Evolutionary conservation across 2,329 filamentous ascomycete species (phyloP), one percentile per base, ranked within the genome.

Genomic region (Aciculosporium take): DNA sequence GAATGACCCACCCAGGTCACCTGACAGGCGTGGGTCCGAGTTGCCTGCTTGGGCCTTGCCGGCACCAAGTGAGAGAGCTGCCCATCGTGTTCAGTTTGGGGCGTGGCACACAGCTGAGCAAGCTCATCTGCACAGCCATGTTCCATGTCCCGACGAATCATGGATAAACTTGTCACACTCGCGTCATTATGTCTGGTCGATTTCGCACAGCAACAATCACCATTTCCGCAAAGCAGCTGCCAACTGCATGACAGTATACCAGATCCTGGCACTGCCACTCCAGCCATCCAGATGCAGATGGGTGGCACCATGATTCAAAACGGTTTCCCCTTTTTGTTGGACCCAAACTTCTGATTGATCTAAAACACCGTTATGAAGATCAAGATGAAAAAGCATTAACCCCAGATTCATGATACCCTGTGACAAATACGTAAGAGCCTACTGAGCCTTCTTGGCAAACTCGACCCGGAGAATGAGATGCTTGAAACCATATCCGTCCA

Each of bases 401-500:
- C 42, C 31, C 34, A 23, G 13, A 39, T 34, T 35, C 30, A n/a
- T 34, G n/a, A 37, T 29, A 33, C 35, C 36, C 21, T 13, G 35
- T 34, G 31, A 37, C 25, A 31, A 43, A 5, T 42, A 12, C 39
- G 9, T 30, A 57, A 55, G 43, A 51, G 45, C 49, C 49, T 63
- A 64, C 56, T 55, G 51, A 52, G 75, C 71, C 68, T 80, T 81
- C 71, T 89, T 91, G 51, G 84, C 84, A 65, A 91, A 91, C 68
- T 91, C 84, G 51, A 91, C 84, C 60, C 82, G 74, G 56, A 91
- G 66, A 61, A 91, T 91, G 55, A 91, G 71, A 68, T 91, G 84
- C 64, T 84, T 82, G 70, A 86, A 89, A 66, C 84, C 84, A 53
- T 74, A 95, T 56, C 91, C 91, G 66, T 98, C 91, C 85, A 98